A percentile compares a stretch with the other conserved stretches of the same genome.
Evolutionary conservation across 148 eudicot species (phyloP).

Genomic region (Salicornia ramosissima): DNA sequence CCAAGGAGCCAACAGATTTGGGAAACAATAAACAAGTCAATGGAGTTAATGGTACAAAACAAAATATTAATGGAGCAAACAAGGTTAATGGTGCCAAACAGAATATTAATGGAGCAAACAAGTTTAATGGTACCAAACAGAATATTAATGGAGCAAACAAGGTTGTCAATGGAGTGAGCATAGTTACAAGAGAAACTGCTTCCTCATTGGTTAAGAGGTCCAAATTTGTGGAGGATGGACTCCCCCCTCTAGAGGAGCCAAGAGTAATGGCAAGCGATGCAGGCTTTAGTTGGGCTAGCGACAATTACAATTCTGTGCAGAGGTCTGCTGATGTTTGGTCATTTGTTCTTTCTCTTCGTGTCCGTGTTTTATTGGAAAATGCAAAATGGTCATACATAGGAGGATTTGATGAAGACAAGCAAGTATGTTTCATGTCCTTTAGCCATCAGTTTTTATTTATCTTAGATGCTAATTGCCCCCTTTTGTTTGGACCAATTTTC

Average conservation of each 20-base stretch:
- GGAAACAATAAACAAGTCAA: slow-evolving; percentile 51
- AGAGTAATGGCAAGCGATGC: slow-evolving; percentile 83
- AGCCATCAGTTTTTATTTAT: slow-evolving; percentile 2
- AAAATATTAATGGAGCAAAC: slow-evolving; percentile 51
- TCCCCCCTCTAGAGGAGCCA: slow-evolving; percentile 74
- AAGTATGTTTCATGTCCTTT: slow-evolving; percentile 35
- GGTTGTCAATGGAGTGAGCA: slow-evolving; percentile 45
- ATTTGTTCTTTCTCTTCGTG: slow-evolving; percentile 78
- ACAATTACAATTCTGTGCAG: slow-evolving; percentile 71
- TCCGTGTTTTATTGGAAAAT: slow-evolving; percentile 86
- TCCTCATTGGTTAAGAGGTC: slow-evolving; percentile 37
- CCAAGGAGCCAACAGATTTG: slow-evolving; percentile 41
- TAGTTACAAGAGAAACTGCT: slow-evolving; percentile 45
- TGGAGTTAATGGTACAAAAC: slow-evolving; percentile 58
- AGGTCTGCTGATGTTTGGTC: slow-evolving; percentile 92
- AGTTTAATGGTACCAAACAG: slow-evolving; percentile 50
- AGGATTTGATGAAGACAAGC: slow-evolving; percentile 81
- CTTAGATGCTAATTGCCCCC: background rate
- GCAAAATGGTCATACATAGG: slow-evolving; percentile 86
- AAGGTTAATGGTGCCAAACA: slow-evolving; percentile 29
- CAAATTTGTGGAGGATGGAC: slow-evolving; percentile 34
- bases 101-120: background rate
- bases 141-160: slow-evolving; percentile 52
- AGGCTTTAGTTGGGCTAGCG: slow-evolving; percentile 96
- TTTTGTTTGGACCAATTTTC: background rate